These are phyloP conservation scores for Pseudogymnoascus sp. DNA, from an alignment of 2,329 filamentous ascomycete species.

Conservation along the genomic window DNA sequence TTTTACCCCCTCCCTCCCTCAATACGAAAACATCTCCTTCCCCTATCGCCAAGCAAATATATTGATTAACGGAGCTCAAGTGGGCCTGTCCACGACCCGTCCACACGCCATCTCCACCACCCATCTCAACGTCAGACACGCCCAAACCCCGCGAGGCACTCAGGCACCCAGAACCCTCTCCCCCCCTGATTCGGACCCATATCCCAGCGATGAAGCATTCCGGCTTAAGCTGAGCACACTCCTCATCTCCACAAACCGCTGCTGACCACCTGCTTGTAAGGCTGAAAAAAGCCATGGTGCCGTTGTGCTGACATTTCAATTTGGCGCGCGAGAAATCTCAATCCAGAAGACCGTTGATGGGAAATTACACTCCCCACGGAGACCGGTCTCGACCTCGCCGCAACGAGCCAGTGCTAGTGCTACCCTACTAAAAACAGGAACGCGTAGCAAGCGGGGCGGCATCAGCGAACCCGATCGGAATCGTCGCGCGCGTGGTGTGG, in stretches of 20 bases:
- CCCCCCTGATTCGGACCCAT: background rate
- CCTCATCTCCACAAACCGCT: background rate
- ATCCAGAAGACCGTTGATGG: background rate
- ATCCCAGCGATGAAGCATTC: background rate
- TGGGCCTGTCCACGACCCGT: background rate
- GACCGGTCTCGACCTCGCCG: background rate
- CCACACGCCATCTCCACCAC: background rate
- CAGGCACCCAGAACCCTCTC: background rate
- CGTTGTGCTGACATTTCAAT: background rate
- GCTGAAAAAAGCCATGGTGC: background rate
- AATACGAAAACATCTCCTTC: background rate
- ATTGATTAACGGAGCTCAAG: conserved; percentile 3
- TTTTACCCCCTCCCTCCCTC: background rate
- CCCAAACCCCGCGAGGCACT: background rate
- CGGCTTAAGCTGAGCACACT: background rate
- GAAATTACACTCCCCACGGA: background rate
- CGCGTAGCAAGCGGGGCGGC: background rate
- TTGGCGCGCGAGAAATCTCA: background rate
- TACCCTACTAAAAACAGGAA: background rate
- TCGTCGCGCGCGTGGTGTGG: background rate
- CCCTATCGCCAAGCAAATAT: conserved; percentile 1
- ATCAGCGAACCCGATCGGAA: background rate
- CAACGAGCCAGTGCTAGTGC: background rate
- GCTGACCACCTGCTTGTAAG: background rate
- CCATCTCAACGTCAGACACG: background rate